These are phyloP conservation scores for Triangularia setosa DNA, from an alignment of 2,329 filamentous ascomycete species.

Conservation along the genomic window DNA sequence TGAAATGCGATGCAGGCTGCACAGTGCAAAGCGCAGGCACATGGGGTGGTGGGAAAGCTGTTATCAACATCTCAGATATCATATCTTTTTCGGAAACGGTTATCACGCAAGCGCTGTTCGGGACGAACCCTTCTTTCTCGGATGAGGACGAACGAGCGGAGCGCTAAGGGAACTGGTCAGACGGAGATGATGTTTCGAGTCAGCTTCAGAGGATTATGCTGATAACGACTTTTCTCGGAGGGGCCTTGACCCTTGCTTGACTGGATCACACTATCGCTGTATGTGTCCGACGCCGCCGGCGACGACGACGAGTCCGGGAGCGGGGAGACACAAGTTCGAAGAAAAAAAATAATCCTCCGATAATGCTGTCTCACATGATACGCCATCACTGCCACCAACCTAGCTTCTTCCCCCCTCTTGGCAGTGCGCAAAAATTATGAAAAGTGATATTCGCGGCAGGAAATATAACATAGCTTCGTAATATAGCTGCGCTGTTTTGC, in stretches of 20 bases:
- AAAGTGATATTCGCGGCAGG: neutral
- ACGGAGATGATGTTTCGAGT: neutral
- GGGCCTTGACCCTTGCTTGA: neutral
- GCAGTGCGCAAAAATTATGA: neutral
- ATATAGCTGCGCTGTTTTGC: neutral
- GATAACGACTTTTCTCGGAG: neutral
- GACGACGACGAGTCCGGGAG: neutral
- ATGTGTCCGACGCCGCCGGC: neutral
- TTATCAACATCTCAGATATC: neutral
- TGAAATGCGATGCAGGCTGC: neutral
- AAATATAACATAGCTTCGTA: neutral
- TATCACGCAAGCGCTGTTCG: neutral
- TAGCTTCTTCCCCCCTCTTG: neutral
- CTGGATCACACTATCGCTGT: neutral
- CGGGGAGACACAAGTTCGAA: neutral
- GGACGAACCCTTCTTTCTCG: neutral
- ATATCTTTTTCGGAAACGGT: neutral
- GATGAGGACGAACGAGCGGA: neutral
- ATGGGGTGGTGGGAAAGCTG: neutral
- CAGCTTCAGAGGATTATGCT: neutral
- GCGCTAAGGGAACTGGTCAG: neutral
- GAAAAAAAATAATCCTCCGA: neutral
- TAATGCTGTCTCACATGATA: neutral
- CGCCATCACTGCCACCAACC: neutral
- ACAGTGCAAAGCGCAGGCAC: neutral